Evolutionary conservation across 106 monocot species (phyloP).

Genomic region (Apostasia shenzhenica): DNA sequence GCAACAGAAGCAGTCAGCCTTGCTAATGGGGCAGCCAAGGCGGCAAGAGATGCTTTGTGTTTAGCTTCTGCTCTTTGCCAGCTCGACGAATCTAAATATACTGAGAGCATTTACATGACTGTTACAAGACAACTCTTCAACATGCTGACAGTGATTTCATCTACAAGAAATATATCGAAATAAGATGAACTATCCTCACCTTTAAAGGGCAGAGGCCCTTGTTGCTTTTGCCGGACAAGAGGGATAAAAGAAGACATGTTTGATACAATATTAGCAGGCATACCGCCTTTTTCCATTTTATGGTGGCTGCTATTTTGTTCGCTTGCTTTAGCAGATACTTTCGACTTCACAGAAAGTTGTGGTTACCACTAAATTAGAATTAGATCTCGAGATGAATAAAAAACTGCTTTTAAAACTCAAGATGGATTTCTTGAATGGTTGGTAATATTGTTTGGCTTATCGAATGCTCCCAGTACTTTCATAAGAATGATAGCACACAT

Average conservation of each 20-base stretch:
- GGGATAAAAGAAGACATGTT: constrained; percentile 53
- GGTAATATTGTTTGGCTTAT: too few relatives aligned
- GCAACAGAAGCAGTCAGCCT: constrained; percentile 17
- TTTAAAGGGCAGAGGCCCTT: constrained; percentile 20
- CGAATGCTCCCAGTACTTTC: too few relatives aligned
- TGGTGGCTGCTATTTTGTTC: constrained; percentile 14
- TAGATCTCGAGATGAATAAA: too few relatives aligned
- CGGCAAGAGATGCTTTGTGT: constrained; percentile 19
- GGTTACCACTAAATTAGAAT: too few relatives aligned
- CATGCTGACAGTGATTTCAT: too few relatives aligned
- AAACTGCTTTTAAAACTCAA: too few relatives aligned
- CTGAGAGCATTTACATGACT: too few relatives aligned
- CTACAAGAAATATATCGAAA: background rate
- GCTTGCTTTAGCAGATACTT: constrained; percentile 15
- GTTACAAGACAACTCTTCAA: too few relatives aligned
- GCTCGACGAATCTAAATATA: background rate
- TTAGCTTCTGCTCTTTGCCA: constrained; percentile 9
- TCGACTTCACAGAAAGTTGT: constrained; percentile 9
- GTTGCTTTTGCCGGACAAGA: constrained; percentile 40
- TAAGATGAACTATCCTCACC: constrained; percentile 10
- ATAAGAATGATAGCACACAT: too few relatives aligned
- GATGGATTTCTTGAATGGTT: too few relatives aligned
- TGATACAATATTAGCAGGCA: constrained; percentile 36
- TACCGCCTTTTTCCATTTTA: constrained; percentile 13
- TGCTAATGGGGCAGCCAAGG: constrained; percentile 15